Evolutionary conservation across 1,139 yeast species (phyloP).

Genomic region (Pneumocystis murina): DNA sequence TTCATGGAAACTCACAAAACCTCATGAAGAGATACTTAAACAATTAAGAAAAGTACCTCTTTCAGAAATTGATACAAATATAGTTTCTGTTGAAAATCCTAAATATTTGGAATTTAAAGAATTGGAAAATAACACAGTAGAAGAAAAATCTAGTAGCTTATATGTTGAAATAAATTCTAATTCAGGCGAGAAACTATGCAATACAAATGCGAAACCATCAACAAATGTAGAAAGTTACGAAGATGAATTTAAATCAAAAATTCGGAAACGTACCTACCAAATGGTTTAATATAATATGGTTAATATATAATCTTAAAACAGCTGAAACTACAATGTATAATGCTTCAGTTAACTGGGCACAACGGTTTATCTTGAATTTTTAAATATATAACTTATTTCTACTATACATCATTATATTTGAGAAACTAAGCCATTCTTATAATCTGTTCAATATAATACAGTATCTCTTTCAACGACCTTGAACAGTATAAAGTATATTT

Average conservation of each 20-base stretch:
- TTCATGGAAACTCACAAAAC: constrained; percentile 8
- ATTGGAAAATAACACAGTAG: not conserved
- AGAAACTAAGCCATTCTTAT: not conserved
- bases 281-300: not conserved
- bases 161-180: not conserved
- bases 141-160: not conserved
- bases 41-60: not conserved
- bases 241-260: not conserved
- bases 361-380: not conserved
- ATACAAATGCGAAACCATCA: not conserved
- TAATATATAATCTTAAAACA: too few relatives aligned
- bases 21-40: constrained; percentile 10
- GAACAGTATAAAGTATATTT: constrained; percentile 29
- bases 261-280: not conserved
- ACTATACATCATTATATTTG: not conserved
- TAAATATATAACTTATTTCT: not conserved
- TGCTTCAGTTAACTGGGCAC: too few relatives aligned
- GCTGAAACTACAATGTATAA: too few relatives aligned
- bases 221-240: not conserved
- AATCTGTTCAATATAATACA: not conserved
- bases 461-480: not conserved
- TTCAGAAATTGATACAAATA: not conserved
- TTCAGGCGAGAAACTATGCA: not conserved
- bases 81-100: not conserved
- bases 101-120: not conserved